Evolutionary conservation across 768 basidiomycete genomes (phyloP).

Genomic region (Daedaleopsis sinensis): DNA sequence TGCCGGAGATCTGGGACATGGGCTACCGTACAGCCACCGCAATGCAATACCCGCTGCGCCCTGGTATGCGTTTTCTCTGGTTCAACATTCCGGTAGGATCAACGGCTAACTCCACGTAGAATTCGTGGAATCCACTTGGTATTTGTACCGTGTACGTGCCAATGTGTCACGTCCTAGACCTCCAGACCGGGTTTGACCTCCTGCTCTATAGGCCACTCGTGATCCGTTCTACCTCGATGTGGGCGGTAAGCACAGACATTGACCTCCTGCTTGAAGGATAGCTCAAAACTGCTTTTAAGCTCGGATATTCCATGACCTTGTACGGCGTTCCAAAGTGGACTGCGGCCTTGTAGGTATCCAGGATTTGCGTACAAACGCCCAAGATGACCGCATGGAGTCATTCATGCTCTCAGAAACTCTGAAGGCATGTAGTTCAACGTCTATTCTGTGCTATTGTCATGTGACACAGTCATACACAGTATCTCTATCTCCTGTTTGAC

Average conservation of each 20-base stretch:
- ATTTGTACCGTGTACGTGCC: conserved; percentile 76
- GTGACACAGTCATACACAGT: conserved; percentile 48
- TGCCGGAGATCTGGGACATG: conserved; percentile 94
- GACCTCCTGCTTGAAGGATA: neutral
- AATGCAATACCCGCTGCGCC: conserved; percentile 78
- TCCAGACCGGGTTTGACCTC: neutral
- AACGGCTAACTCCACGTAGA: conserved; percentile 45
- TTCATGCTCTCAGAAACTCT: conserved; percentile 94
- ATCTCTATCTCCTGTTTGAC: conserved; percentile 91
- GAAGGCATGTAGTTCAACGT: conserved; percentile 54
- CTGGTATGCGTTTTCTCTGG: conserved; percentile 46
- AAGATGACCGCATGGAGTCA: conserved; percentile 96
- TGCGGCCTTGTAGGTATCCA: conserved; percentile 87
- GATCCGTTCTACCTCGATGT: conserved; percentile 94
- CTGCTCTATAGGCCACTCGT: conserved; percentile 69
- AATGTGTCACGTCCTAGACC: neutral
- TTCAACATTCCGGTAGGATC: neutral
- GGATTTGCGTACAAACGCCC: conserved; percentile 75
- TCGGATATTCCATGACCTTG: conserved; percentile 77
- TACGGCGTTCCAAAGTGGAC: conserved; percentile 71
- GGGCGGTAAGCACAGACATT: conserved; percentile 41
- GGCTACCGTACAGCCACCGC: conserved; percentile 71
- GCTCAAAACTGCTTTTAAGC: conserved; percentile 40
- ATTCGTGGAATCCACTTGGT: conserved; percentile 96
- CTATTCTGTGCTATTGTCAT: neutral